Percentiles rank a stretch among this genome's conserved stretches.
phyloP scores from a whole-genome alignment of 495 filamentous ascomycete species.

The Lentithecium fluviatile region DNA sequence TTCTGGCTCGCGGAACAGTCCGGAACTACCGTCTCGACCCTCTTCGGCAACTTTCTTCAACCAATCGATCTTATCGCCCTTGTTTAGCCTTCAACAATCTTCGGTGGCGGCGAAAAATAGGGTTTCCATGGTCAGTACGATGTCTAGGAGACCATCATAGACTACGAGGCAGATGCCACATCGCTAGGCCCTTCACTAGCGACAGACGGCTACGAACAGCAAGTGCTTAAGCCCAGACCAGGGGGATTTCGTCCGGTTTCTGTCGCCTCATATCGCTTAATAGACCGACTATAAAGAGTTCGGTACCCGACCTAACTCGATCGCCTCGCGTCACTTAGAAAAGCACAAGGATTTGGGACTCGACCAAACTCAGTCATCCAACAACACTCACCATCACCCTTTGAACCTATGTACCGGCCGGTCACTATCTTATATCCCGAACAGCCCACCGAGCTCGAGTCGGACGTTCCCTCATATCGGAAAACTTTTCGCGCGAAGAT shows the following conservation, averaged over 20 bases:
- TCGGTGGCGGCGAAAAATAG: neutral
- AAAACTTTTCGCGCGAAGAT: neutral
- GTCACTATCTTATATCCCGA: too few relatives aligned
- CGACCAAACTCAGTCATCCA: too few relatives aligned
- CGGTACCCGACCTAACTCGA: too few relatives aligned
- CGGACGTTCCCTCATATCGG: neutral
- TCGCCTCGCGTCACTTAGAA: too few relatives aligned
- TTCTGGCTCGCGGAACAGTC: neutral
- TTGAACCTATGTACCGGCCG: too few relatives aligned
- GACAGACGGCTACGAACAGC: too few relatives aligned
- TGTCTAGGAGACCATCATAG: neutral
- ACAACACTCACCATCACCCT: too few relatives aligned
- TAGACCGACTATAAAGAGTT: too few relatives aligned
- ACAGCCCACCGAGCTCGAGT: neutral
- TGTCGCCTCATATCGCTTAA: too few relatives aligned
- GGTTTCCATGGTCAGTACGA: neutral
- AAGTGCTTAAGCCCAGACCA: too few relatives aligned
- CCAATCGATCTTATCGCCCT: slow-evolving; percentile 8
- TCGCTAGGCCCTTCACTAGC: neutral
- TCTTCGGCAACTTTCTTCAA: slow-evolving; percentile 29
- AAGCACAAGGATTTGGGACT: too few relatives aligned
- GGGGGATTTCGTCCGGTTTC: too few relatives aligned
- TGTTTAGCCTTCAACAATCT: slow-evolving; percentile 3
- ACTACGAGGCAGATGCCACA: neutral
- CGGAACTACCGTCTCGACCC: neutral